Evolutionary conservation across 1,139 yeast genomes (phyloP).

Genomic region (Suhomyces taliae): DNA sequence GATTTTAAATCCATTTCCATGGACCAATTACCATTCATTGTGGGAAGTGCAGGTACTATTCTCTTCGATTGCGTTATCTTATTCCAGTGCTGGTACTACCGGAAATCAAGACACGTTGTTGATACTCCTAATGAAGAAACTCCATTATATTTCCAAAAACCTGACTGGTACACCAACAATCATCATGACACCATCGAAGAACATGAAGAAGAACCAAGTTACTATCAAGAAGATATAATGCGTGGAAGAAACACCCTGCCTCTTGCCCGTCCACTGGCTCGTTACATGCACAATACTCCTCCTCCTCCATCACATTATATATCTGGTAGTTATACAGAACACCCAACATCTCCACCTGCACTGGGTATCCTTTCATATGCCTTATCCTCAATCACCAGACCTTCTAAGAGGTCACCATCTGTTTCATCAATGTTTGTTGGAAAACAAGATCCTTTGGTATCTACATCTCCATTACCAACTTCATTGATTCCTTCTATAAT

Average conservation of each 20-base stretch:
- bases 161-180: slow-evolving; percentile 40
- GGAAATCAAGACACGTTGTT: background rate
- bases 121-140: background rate
- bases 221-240: background rate
- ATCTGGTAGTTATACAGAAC: slow-evolving; percentile 8
- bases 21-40: slow-evolving; percentile 37
- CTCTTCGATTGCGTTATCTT: slow-evolving; percentile 35
- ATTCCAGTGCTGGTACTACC: slow-evolving; percentile 33
- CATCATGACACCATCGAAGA: background rate
- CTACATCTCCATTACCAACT: slow-evolving; percentile 27
- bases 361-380: slow-evolving; percentile 17
- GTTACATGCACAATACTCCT: slow-evolving; percentile 5
- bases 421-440: slow-evolving; percentile 4
- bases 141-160: slow-evolving; percentile 29
- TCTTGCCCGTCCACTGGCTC: background rate
- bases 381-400: slow-evolving; percentile 21
- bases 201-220: background rate
- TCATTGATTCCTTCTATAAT: slow-evolving; percentile 44
- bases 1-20: slow-evolving; percentile 17
- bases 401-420: slow-evolving; percentile 13
- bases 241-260: background rate
- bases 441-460: slow-evolving; percentile 3
- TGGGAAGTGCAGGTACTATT: slow-evolving; percentile 41
- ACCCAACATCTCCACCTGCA: background rate
- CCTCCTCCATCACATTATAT: slow-evolving; percentile 33